Evolutionary conservation across 768 basidiomycete genomes (phyloP).

Genomic region (Glaciozyma antarctica): DNA sequence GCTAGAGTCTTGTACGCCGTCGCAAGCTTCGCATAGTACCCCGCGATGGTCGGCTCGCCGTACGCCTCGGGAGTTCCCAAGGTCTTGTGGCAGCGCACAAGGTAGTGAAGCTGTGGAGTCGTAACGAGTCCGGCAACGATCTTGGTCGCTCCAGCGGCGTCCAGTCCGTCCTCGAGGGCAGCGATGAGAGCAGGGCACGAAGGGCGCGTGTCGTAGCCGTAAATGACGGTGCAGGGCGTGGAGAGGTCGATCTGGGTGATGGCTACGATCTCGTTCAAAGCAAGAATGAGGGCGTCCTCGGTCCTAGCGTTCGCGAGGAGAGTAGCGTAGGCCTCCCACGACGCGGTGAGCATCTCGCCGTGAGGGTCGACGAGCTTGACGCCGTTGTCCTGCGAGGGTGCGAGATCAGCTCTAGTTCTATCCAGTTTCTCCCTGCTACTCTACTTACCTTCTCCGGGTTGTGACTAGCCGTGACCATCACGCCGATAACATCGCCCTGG

Average conservation of each 20-base stretch:
- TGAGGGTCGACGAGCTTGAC: constrained; percentile 95
- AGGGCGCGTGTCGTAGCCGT: constrained; percentile 86
- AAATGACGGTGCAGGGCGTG: constrained; percentile 71
- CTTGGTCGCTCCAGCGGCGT: constrained; percentile 42
- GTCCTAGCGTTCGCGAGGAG: constrained; percentile 70
- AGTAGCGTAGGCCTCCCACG: constrained; percentile 88
- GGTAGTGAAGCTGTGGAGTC: constrained; percentile 90
- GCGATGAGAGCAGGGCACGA: constrained; percentile 66
- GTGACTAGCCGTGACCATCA: constrained; percentile 99
- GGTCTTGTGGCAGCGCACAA: constrained; percentile 82
- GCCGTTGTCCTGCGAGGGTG: constrained; percentile 70
- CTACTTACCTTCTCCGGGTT: constrained; percentile 80
- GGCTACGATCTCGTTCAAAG: constrained; percentile 55
- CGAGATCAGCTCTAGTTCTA: neutral
- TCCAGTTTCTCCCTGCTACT: constrained; percentile 10
- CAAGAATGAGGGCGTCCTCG: constrained; percentile 60
- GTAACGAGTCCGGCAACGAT: constrained; percentile 74
- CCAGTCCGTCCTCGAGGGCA: constrained; percentile 71
- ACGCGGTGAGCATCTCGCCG: constrained; percentile 90
- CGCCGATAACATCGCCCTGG: constrained; percentile 84
- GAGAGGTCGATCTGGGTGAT: constrained; percentile 64
- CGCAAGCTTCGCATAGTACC: constrained; percentile 79
- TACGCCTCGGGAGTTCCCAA: constrained; percentile 66
- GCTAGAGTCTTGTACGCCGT: constrained; percentile 75
- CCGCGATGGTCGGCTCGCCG: constrained; percentile 64